Percentiles rank a stretch among this genome's conserved stretches.
These are phyloP conservation scores for Suhomyces choctaworum DNA, from an alignment of 1,139 yeast genomes.

Conservation along the genomic window DNA sequence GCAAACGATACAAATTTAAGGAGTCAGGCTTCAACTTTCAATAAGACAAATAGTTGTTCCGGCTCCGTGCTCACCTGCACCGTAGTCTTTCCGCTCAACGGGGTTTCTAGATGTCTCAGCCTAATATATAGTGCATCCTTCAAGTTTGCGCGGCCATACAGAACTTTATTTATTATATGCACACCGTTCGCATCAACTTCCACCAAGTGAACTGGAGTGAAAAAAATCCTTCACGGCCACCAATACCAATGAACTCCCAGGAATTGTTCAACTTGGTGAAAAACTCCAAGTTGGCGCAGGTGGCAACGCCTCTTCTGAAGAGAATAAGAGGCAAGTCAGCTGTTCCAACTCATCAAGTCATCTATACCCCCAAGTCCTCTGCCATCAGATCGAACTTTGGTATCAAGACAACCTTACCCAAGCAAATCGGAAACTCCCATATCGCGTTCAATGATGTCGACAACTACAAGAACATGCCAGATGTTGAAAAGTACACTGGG, in stretches of 20 bases:
- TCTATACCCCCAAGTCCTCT: conserved; percentile 45
- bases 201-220: conserved; percentile 1
- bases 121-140: no score
- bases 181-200: not conserved
- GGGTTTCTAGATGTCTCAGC: no score
- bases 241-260: conserved; percentile 33
- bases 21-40: no score
- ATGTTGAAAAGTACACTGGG: conserved; percentile 48
- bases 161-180: not conserved
- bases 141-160: no score
- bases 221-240: conserved; percentile 8
- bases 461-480: conserved; percentile 47
- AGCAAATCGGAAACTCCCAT: conserved; percentile 43
- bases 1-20: no score
- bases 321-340: conserved; percentile 32
- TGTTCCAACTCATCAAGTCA: conserved; percentile 47
- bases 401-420: conserved; percentile 45
- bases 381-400: conserved; percentile 48
- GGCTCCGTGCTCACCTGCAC: no score
- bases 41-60: no score
- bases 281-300: conserved; percentile 48
- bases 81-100: no score
- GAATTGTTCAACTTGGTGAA: conserved; percentile 42
- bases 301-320: conserved; percentile 43
- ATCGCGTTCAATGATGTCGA: conserved; percentile 48